Evolutionary conservation across 192 early-diverging fungal species (phyloP), one percentile per base, ranked within the genome.

Genomic region (Coemansia asiatica): DNA sequence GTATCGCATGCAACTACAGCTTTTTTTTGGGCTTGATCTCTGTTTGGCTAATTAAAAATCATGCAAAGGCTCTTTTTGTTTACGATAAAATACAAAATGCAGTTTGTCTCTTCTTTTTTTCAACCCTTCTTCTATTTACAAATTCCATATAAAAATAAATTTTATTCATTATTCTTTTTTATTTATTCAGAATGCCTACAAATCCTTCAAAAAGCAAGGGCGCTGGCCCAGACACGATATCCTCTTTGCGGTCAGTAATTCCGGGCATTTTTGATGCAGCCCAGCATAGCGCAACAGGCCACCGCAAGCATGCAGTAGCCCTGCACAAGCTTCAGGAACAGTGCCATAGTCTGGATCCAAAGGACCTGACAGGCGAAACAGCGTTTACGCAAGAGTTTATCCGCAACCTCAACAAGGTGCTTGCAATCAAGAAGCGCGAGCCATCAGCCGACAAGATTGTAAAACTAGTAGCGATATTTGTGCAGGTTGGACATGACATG

Each of bases 181-280:
- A 49, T 40, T 31, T 13, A 44, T 2, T 44, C 58, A 44, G 40
- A 44, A 44, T 44, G 40, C 15, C 36, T 1, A 23, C 28, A 60
- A 80, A 74, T 68, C 68, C 68, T 31, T 38, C 65, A 27, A 71
- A 71, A 47, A 64, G 60, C 40, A 71, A 69, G 48, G 46, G 56
- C 55, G 51, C 51, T 40, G 63, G 73, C 28, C 73, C 79, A 19
- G 79, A 81, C 61, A 74, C 74, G 36, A 57, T 81, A 63, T 56
- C 79, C 19, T 81, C 79, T 27, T 53, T 81, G 66, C 79, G 79
- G 26, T 81, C 79, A 19, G 73, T 72, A 19, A 68, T 92, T 9
- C 86, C 91, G 7, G 68, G 78, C 27, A 84, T 95, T 47, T 94
- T 95, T 71, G 88, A 90, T 60, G 90, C 92, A 10, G 85, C 87